phyloP scores from a whole-genome alignment of 805 yeast species.

The Yarrowia osloensis region DNA sequence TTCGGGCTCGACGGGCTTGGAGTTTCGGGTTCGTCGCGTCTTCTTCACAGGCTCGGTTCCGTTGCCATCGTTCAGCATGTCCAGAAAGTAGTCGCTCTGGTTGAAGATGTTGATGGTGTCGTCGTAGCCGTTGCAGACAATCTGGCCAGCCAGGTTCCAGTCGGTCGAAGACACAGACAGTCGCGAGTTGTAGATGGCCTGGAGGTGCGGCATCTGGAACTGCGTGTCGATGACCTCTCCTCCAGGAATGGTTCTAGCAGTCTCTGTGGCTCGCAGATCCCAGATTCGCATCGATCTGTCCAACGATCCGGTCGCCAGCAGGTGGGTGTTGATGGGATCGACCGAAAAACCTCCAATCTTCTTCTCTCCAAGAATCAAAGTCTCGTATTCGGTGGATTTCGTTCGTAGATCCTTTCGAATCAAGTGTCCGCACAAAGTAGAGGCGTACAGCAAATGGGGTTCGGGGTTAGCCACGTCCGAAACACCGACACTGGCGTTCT shows the following conservation, averaged over 20 bases:
- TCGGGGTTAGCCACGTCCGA: conserved; percentile 70
- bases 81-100: conserved; percentile 34
- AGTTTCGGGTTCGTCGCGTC: neutral
- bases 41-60: conserved; percentile 35
- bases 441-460: conserved; percentile 61
- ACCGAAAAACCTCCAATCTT: conserved; percentile 88
- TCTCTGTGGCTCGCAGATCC: conserved; percentile 66
- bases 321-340: conserved; percentile 65
- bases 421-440: conserved; percentile 81
- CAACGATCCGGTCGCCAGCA: conserved; percentile 83
- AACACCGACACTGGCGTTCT: conserved; percentile 55
- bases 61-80: conserved; percentile 42
- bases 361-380: conserved; percentile 76
- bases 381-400: conserved; percentile 40
- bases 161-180: conserved; percentile 83
- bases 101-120: conserved; percentile 77
- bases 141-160: conserved; percentile 65
- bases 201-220: conserved; percentile 46
- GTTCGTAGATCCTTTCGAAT: conserved; percentile 70
- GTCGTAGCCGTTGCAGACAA: conserved; percentile 93
- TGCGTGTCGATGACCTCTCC: conserved; percentile 30
- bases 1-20: neutral
- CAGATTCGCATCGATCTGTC: conserved; percentile 83
- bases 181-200: conserved; percentile 69
- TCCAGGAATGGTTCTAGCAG: conserved; percentile 32